Evolutionary conservation across 176 grass and related monocot genomes (phyloP).

Genomic region (Rhynchospora tenuis): DNA sequence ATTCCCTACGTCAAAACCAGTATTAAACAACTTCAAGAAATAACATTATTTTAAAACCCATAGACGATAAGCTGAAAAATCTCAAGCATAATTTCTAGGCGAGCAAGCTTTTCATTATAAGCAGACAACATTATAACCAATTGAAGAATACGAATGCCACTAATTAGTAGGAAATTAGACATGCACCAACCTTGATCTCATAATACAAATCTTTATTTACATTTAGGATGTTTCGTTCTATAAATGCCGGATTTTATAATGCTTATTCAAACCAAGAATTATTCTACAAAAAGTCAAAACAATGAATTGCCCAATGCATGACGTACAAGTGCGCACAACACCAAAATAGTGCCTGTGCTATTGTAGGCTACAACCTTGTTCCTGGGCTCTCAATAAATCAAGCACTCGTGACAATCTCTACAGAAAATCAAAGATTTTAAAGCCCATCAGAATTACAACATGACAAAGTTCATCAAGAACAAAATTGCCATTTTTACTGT

Average conservation of each 20-base stretch:
- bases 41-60: neutral
- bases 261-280: conserved; percentile 20
- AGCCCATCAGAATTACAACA: neutral
- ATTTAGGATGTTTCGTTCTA: neutral
- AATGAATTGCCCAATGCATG: conserved; percentile 38
- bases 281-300: conserved; percentile 17
- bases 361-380: conserved; percentile 81
- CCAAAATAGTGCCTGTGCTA: conserved; percentile 35
- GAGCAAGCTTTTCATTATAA: neutral
- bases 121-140: neutral
- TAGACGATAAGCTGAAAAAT: neutral
- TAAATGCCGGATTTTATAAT: neutral
- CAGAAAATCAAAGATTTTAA: conserved; percentile 8
- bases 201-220: conserved; percentile 1
- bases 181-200: neutral
- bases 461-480: neutral
- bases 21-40: neutral
- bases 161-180: neutral
- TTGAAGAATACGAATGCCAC: neutral
- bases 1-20: neutral
- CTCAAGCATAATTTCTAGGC: neutral
- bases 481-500: neutral
- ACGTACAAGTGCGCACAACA: conserved; percentile 1
- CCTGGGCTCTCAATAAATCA: conserved; percentile 45
- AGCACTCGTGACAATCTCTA: conserved; percentile 77